Percentiles rank a stretch among this genome's conserved stretches.
Conservation (phyloP, 176 grass and related monocot genomes). For the Poa pratensis region DNA sequence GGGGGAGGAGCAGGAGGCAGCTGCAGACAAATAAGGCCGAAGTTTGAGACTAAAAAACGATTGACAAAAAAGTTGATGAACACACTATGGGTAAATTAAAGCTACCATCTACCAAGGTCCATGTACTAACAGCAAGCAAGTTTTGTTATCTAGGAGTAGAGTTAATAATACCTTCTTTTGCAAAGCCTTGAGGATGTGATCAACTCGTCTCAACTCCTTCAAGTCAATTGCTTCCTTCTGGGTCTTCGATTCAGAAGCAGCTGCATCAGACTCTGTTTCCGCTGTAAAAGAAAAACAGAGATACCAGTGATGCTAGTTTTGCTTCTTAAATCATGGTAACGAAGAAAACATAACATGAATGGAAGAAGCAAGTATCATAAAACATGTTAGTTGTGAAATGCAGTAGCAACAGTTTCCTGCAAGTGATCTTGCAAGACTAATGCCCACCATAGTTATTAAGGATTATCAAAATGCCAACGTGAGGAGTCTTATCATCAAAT, state of each 20-base stretch:
- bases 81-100: background rate
- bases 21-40: constrained; percentile 39
- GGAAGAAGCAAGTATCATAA: background rate
- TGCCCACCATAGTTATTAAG: background rate
- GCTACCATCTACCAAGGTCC: background rate
- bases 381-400: constrained; percentile 19
- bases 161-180: constrained; percentile 70
- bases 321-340: background rate
- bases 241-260: constrained; percentile 63
- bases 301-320: constrained; percentile 21
- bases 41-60: constrained; percentile 2
- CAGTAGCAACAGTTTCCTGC: constrained; percentile 5
- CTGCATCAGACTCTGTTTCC: constrained; percentile 70
- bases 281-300: constrained; percentile 48
- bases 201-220: constrained; percentile 92
- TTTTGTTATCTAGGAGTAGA: background rate
- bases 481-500: background rate
- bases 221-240: constrained; percentile 86
- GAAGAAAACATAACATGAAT: constrained; percentile 2
- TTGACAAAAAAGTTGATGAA: background rate
- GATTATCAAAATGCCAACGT: background rate
- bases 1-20: constrained; percentile 77
- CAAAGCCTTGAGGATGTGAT: constrained; percentile 80
- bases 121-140: background rate
- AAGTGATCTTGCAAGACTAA: constrained; percentile 25